phyloP scores from a whole-genome alignment of 2,329 filamentous ascomycete genomes.

The Xylaria sp. region DNA sequence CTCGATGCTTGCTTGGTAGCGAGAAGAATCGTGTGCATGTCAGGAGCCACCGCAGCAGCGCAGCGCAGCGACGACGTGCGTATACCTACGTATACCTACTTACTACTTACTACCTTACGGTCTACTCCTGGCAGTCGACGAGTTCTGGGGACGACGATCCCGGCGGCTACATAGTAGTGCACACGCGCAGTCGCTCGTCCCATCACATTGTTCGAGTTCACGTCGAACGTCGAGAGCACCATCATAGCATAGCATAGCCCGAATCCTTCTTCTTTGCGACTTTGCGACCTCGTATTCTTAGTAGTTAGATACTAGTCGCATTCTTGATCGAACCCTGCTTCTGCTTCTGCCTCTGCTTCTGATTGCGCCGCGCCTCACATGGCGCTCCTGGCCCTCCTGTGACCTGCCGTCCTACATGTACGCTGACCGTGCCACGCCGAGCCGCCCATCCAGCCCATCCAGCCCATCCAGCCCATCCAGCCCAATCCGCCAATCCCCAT shows the following conservation, averaged over 20 bases:
- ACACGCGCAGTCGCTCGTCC: constrained; percentile 1
- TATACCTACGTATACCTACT: background rate
- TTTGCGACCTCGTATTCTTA: no score
- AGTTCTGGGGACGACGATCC: background rate
- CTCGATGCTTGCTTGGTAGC: constrained; percentile 23
- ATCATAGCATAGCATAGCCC: background rate
- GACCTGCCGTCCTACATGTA: constrained; percentile 40
- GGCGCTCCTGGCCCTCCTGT: constrained; percentile 38
- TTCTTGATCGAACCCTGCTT: constrained; percentile 5
- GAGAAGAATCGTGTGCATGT: constrained; percentile 24
- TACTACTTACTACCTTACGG: no score
- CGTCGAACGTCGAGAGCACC: background rate
- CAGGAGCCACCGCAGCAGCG: constrained; percentile 7
- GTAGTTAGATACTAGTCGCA: constrained; percentile 16
- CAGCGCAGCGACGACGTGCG: no score
- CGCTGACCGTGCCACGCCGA: constrained; percentile 39
- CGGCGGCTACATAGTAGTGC: background rate
- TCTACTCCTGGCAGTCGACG: no score
- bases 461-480: constrained; percentile 7
- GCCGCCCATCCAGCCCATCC: constrained; percentile 23
- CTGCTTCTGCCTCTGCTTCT: background rate
- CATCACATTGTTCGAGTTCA: background rate
- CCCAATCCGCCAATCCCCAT: constrained; percentile 31
- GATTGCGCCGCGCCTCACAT: constrained; percentile 40
- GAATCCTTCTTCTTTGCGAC: constrained; percentile 1